Evolutionary conservation across 2,329 filamentous ascomycete species (phyloP).

Genomic region (Paraphaeosphaeria minitans): DNA sequence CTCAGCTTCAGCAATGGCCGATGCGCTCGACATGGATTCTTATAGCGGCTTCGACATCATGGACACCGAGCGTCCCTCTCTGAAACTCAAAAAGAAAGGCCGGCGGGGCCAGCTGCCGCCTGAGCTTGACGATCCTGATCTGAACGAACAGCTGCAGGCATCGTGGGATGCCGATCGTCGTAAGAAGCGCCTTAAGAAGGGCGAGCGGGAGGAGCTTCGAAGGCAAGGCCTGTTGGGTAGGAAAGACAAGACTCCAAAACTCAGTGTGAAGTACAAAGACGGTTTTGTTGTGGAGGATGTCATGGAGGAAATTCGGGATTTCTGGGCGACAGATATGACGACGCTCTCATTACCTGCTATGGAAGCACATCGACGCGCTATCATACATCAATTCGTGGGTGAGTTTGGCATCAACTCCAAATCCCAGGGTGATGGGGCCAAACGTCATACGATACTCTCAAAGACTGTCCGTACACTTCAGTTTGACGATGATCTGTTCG

Average conservation of each 20-base stretch:
- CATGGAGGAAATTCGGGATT: constrained; percentile 72
- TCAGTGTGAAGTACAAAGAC: constrained; percentile 72
- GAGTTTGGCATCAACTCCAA: constrained; percentile 81
- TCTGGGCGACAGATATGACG: constrained; percentile 67
- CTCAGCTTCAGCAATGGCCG: constrained; percentile 61
- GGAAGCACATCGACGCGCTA: constrained; percentile 75
- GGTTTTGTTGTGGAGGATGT: constrained; percentile 75
- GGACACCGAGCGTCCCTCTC: constrained; percentile 75
- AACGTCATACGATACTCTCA: constrained; percentile 76
- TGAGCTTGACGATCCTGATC: constrained; percentile 52
- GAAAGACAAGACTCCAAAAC: constrained; percentile 51
- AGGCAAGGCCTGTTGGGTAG: constrained; percentile 51
- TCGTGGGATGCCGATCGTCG: constrained; percentile 52
- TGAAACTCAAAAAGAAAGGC: constrained; percentile 69
- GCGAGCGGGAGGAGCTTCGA: constrained; percentile 53
- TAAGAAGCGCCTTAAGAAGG: constrained; percentile 55
- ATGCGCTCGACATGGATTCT: constrained; percentile 63
- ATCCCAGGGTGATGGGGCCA: constrained; percentile 74
- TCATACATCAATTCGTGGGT: constrained; percentile 78
- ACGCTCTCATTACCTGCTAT: constrained; percentile 82
- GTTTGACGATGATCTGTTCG: constrained; percentile 63
- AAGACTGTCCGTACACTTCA: constrained; percentile 71
- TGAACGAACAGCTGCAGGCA: constrained; percentile 47
- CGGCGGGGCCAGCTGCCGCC: constrained; percentile 59
- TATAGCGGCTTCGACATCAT: constrained; percentile 80